Evolutionary conservation across 768 basidiomycete genomes (phyloP).

Genomic region (Tubosaeta sp.): DNA sequence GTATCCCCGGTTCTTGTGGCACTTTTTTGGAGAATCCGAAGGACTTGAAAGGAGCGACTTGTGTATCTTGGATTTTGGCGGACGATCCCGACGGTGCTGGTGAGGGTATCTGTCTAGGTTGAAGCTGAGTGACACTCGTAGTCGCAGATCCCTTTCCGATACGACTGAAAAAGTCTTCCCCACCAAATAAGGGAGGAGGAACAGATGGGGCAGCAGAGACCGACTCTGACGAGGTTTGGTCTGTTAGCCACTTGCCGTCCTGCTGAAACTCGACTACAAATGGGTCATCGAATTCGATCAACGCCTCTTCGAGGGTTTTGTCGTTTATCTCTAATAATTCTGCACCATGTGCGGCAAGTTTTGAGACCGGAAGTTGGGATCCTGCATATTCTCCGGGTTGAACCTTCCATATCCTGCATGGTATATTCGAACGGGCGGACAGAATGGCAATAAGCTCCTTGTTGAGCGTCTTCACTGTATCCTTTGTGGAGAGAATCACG

Average conservation of each 20-base stretch:
- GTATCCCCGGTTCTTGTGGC: conserved; percentile 61
- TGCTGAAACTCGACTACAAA: conserved; percentile 75
- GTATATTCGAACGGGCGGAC: conserved; percentile 27
- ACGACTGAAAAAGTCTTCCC: conserved; percentile 54
- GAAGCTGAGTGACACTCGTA: conserved; percentile 21
- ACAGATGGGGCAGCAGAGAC: conserved; percentile 18
- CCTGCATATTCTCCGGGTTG: conserved; percentile 33
- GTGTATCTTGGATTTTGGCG: conserved; percentile 24
- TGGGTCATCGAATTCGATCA: conserved; percentile 57
- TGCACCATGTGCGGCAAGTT: conserved; percentile 26
- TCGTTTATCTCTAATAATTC: conserved; percentile 42
- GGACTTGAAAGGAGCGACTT: conserved; percentile 26
- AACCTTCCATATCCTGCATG: conserved; percentile 65
- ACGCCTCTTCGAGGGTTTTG: conserved; percentile 53
- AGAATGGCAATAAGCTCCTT: conserved; percentile 39
- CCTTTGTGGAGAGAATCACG: conserved; percentile 48
- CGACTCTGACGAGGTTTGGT: conserved; percentile 18
- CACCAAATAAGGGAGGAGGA: conserved; percentile 51
- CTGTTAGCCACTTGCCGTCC: conserved; percentile 56
- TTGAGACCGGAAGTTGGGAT: conserved; percentile 26
- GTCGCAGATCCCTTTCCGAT: conserved; percentile 27
- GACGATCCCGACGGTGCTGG: conserved; percentile 19
- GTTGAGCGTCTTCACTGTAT: conserved; percentile 43
- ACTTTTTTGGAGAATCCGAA: conserved; percentile 34
- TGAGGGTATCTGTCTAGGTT: conserved; percentile 21